Evolutionary conservation across 768 basidiomycete genomes (phyloP), one percentile per base, ranked within the genome.

Genomic region (Amanita subjunquillea): DNA sequence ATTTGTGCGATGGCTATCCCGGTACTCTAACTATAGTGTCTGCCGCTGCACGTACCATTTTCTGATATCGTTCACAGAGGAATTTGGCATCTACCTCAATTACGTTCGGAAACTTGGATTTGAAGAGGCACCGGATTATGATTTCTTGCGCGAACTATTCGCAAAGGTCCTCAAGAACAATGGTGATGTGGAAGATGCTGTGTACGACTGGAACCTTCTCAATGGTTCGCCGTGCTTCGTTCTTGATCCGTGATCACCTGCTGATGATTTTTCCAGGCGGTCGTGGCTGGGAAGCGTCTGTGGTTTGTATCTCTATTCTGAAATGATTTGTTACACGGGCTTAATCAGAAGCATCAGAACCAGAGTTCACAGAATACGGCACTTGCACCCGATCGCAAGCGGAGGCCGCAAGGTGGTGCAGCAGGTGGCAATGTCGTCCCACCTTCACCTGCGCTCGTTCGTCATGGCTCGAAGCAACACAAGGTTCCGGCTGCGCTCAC

Each of bases 81-180:
- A 98, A 70, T 99, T 98, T 62, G 86, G 85, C 51, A 98, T 99
- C 63, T 99, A 98, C 69, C 78, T 99, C 48, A 98, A 98, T 72
- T 99, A 99, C 69, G 96, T 98, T 56, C 86, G 96, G 56, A 99
- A 97, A 66, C 83, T 99, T 57, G 96, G 95, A 12, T 99, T 99
- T 67, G 96, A 98, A 65, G 96, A 99, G 71, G 90, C 93, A 20
- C 96, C 96, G 39, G 96, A 99, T 70, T 99, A 99, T 65, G 94
- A 98, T 63, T 99, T 99, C 71, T 68, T 99, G 62, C 80, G 94
- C 55, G 96, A 97, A 60, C 73, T 99, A 50, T 97, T 98, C 66
- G 77, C 85, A 52, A 97, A 97, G 66, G 85, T 96, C 46, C 74
- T 98, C 70, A 93, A 93, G 75, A 91, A 82, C 65, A 87, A 83